Percentiles rank a stretch among this genome's conserved stretches.
Evolutionary conservation across 1,284 basidiomycete species (phyloP).

Genomic region (Irpex sp.): DNA sequence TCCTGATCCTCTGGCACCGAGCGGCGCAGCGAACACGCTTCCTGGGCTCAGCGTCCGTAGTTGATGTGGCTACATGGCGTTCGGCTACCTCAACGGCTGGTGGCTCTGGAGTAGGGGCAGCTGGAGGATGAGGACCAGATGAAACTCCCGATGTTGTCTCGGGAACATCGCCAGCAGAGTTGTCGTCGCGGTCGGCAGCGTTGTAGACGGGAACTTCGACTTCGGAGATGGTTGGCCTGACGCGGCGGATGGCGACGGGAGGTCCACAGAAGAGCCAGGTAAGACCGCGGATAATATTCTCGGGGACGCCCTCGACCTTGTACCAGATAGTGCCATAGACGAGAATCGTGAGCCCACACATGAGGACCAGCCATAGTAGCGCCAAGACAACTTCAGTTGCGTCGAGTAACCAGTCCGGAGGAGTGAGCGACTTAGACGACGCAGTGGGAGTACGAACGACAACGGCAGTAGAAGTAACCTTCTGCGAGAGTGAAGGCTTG

Average conservation of each 20-base stretch:
- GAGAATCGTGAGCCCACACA: background rate
- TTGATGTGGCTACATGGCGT: background rate
- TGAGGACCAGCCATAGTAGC: no score
- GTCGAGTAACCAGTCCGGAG: no score
- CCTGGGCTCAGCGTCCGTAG: background rate
- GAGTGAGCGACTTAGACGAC: no score
- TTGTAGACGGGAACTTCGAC: no score
- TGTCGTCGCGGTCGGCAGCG: no score
- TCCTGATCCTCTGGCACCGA: background rate
- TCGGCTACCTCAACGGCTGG: background rate
- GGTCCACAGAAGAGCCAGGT: background rate
- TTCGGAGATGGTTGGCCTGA: no score
- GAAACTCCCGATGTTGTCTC: no score
- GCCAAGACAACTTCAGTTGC: no score
- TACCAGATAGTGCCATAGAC: background rate
- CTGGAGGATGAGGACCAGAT: background rate
- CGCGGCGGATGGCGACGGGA: background rate
- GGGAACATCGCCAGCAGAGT: no score
- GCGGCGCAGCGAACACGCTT: background rate
- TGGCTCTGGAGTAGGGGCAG: background rate
- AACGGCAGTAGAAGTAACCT: background rate
- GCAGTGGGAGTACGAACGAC: background rate
- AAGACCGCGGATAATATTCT: background rate
- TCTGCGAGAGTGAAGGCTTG: background rate
- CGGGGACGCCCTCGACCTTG: background rate